Conservation (phyloP, 73 alveolate genomes). For the Breviolum minutum region DNA sequence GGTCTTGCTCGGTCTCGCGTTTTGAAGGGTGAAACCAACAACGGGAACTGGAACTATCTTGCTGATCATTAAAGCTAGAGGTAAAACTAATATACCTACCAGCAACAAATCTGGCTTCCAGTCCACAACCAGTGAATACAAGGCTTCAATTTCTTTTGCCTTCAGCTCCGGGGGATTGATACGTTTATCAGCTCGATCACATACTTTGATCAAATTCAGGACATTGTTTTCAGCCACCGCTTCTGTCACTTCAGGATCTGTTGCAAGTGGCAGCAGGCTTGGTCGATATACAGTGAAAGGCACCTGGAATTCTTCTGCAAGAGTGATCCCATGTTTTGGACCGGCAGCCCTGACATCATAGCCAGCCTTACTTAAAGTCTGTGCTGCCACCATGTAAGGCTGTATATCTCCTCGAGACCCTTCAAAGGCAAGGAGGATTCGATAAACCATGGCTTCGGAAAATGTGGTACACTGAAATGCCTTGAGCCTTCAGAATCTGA, state of each 20-base stretch:
- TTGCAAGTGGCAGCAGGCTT: not conserved
- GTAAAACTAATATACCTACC: not conserved
- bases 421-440: not conserved
- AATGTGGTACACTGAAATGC: not conserved
- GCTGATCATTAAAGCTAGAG: conserved; percentile 5
- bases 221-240: not conserved
- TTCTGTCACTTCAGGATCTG: conserved; percentile 16
- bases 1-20: conserved; percentile 33
- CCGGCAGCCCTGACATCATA: conserved; percentile 28
- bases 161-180: conserved; percentile 12
- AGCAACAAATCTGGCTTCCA: conserved; percentile 5
- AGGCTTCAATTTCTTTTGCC: conserved; percentile 3
- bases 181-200: not conserved
- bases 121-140: conserved; percentile 6
- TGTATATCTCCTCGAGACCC: conserved; percentile 52
- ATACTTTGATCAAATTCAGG: not conserved
- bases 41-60: conserved; percentile 5
- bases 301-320: not conserved
- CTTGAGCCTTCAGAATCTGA: not conserved
- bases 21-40: conserved; percentile 26
- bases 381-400: conserved; percentile 54
- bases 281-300: conserved; percentile 5
- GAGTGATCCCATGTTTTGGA: not conserved
- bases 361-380: conserved; percentile 7
- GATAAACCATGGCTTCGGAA: not conserved